Base-by-base conservation (phyloP, 1,284 basidiomycete genomes). In the Malassezia dermatis region DNA sequence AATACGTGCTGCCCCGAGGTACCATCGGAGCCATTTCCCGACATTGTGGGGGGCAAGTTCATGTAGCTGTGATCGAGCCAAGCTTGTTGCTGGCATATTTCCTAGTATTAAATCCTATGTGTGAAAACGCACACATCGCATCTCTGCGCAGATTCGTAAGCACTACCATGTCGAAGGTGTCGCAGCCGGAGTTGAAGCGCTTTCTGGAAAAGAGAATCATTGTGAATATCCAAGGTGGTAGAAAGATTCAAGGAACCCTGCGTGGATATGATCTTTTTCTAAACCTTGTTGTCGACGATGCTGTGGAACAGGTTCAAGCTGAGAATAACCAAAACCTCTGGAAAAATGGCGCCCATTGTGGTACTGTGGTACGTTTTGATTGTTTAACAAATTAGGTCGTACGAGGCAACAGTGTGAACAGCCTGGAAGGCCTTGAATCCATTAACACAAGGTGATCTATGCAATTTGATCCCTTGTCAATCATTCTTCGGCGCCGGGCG, bases 191-290 rank as follows among this genome's bases (percentile, higher is more conserved):
- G 56, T 64, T 73, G 35, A 72, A 73, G 51, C 64, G 69, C n/a
- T 98, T 94, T 76, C 95, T 98, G 88, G 94, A 99, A 82, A 94
- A 95, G 80, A 87, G 86, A 67, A 79, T 96, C 65, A 90, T 89
- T 77, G 81, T 98, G 71, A 85, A 95, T 78, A 80, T 99, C 7
- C 93, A 99, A 75, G 94, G 91, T 51, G 89, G 89, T 55, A 85
- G 94, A 68, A 89, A 88, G 80, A 86, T 98, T 68, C 89, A 88
- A 77, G 94, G 93, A 54, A 85, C 84, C n/a, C 78, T 98, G 53
- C 84, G 94, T 60, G 94, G 94, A 34, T 98, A 93, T 77, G 94
- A 98, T 80, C 86, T 99, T 67, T 99, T 99, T 80, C 79, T 99
- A 75, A 99, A 99, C 77, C 81, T 99, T 39, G 93, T 98, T 58